Evolutionary conservation across 345 rosid genomes (phyloP), one percentile per base, ranked within the genome.

Genomic region (Acer saccharum): DNA sequence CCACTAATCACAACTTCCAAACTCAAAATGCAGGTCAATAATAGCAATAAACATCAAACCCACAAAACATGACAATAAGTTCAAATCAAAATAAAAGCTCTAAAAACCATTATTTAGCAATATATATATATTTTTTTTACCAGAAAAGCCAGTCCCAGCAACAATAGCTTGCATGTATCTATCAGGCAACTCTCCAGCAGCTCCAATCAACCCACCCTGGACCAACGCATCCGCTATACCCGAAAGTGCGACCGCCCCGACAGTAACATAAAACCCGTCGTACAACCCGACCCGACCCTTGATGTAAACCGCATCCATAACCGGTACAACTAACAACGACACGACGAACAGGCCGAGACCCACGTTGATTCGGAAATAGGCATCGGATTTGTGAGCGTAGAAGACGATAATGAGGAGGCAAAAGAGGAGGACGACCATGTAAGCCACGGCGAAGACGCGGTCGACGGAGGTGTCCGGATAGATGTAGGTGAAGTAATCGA

Each of bases 61-160:
- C 32, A 68, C 46, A 66, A 54, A 74, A 67, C 68, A 4, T 27
- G 54, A 54, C 14, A 32, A 32, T 29, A 29, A 13, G 44, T 21
- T 43, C 52, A 63, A 64, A 65, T 46, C 2, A 12, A 43, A 29
- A 21, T 11, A 41, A 43, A 2, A 43, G 41, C 66, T 10, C 55
- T 29, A 69, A 10, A 12, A 10, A 58, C n/a, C 58, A 3, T 54
- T 54, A 18, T 18, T 17, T 72, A n/a, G 43, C 21, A 0, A 25
- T 57, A 73, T n/a, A n/a, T n/a, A n/a, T n/a, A n/a, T n/a, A n/a
- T n/a, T n/a, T n/a, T n/a, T n/a, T 25, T 25, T 83, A 92, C 99
- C 99, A 55, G 98, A 96, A 74, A 91, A 98, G 54, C 95, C 98
- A 68, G 99, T 94, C 75, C 99, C 99, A 73, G 98, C 99, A 75